Percentiles rank a stretch among this genome's conserved stretches.
These are phyloP conservation scores for Lenwebbia sp. DNA, from an alignment of 345 rosid genomes.

Conservation along the genomic window DNA sequence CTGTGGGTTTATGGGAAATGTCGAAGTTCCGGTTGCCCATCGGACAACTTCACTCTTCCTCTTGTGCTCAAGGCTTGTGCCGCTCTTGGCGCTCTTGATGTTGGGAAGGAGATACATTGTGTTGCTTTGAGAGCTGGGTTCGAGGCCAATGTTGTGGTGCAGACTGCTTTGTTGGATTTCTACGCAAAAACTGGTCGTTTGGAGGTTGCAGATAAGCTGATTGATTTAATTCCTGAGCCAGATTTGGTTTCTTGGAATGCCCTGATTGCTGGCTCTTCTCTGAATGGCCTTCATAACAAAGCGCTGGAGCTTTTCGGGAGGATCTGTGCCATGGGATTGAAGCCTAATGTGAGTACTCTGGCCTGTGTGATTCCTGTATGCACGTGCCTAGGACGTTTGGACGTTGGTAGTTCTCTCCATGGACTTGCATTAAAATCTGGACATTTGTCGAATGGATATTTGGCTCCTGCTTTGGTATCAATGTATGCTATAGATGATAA, in stretches of 20 bases:
- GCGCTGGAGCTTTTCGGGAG: slow-evolving; percentile 21
- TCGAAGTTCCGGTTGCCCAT: slow-evolving; percentile 14
- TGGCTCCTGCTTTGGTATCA: slow-evolving; percentile 40
- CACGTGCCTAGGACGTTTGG: slow-evolving; percentile 13
- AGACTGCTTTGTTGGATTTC: slow-evolving; percentile 36
- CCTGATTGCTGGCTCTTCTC: slow-evolving; percentile 34
- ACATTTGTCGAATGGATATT: slow-evolving; percentile 12
- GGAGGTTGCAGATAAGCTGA: slow-evolving; percentile 14
- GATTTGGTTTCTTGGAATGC: slow-evolving; percentile 51
- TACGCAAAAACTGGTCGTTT: slow-evolving; percentile 29
- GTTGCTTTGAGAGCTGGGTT: slow-evolving; percentile 31
- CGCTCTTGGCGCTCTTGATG: slow-evolving; percentile 10
- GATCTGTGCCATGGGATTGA: slow-evolving; percentile 8
- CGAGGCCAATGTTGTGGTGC: slow-evolving; percentile 21
- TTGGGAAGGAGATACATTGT: slow-evolving; percentile 28
- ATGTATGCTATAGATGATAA: slow-evolving; percentile 23
- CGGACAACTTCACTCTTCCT: slow-evolving; percentile 33
- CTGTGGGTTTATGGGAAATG: slow-evolving; percentile 17
- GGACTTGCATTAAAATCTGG: slow-evolving; percentile 26
- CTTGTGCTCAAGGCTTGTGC: slow-evolving; percentile 38
- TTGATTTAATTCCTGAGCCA: slow-evolving; percentile 21
- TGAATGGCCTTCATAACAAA: slow-evolving; percentile 14
- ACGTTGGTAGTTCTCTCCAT: slow-evolving; percentile 29
- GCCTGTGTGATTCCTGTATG: slow-evolving; percentile 34
- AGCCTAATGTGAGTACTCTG: slow-evolving; percentile 34